Percentiles rank a stretch among this genome's conserved stretches.
phyloP scores from a whole-genome alignment of 305 asterid species.

The Fraxinus xanthoxyloides region DNA sequence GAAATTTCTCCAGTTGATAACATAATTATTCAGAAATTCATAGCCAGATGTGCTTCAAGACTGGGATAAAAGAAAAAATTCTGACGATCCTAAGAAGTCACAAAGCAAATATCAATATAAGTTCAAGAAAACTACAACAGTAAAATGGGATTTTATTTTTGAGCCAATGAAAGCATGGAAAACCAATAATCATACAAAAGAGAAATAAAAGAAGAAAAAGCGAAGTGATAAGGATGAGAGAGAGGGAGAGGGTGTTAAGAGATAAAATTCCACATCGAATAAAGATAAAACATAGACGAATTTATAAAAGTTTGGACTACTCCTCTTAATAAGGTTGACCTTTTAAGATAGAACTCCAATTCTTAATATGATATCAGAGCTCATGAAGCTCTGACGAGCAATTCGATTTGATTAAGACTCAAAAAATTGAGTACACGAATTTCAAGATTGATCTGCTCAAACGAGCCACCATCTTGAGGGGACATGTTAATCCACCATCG shows the following conservation, averaged over 20 bases:
- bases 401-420: too few relatives aligned
- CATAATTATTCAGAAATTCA: slow-evolving; percentile 12
- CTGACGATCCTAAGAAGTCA: slow-evolving; percentile 20
- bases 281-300: too few relatives aligned
- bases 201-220: slow-evolving; percentile 13
- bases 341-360: too few relatives aligned
- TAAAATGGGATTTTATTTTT: slow-evolving; percentile 22
- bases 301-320: too few relatives aligned
- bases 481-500: too few relatives aligned
- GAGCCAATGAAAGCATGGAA: slow-evolving; percentile 30
- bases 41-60: slow-evolving; percentile 15
- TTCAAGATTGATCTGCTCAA: too few relatives aligned
- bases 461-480: too few relatives aligned
- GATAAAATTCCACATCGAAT: too few relatives aligned
- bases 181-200: slow-evolving; percentile 24
- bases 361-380: too few relatives aligned
- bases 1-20: slow-evolving; percentile 13
- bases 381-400: too few relatives aligned
- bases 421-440: too few relatives aligned
- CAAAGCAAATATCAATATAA: slow-evolving; percentile 13
- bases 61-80: neutral
- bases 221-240: slow-evolving; percentile 17
- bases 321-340: too few relatives aligned
- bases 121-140: slow-evolving; percentile 23
- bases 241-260: neutral